These are phyloP conservation scores for Monilinia fructicola DNA, from an alignment of 2,329 filamentous ascomycete species.

Conservation along the genomic window DNA sequence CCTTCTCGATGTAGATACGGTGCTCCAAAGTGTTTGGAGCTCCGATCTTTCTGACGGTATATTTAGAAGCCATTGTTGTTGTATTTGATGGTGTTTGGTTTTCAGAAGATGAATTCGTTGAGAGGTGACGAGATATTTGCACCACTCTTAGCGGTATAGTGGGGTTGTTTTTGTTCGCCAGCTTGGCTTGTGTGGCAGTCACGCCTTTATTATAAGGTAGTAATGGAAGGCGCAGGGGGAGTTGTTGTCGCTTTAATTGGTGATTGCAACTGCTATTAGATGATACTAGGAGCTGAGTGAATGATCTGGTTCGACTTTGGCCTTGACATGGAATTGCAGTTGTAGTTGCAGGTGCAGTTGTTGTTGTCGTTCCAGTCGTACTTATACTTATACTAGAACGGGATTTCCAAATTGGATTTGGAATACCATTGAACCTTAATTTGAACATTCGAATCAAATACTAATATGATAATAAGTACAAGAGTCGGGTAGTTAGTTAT, in stretches of 20 bases:
- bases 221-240: neutral
- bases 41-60: conserved; percentile 81
- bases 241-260: conserved; percentile 14
- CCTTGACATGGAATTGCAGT: neutral
- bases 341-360: neutral
- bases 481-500: too few relatives aligned
- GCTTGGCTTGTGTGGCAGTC: conserved; percentile 20
- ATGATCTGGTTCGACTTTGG: neutral
- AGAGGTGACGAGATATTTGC: conserved; percentile 25
- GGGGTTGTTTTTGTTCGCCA: conserved; percentile 21
- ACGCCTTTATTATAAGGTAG: conserved; percentile 13
- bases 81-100: conserved; percentile 22
- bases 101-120: conserved; percentile 22
- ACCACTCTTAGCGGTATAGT: conserved; percentile 19
- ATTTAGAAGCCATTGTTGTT: conserved; percentile 49
- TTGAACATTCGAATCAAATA: conserved; percentile 1
- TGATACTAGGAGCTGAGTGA: neutral
- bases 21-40: conserved; percentile 93
- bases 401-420: conserved; percentile 5
- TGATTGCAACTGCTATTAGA: neutral
- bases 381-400: neutral
- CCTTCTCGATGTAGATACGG: conserved; percentile 96
- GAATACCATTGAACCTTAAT: neutral
- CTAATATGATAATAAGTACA: too few relatives aligned
- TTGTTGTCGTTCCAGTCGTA: neutral